Evolutionary conservation across 257 asterid genomes (phyloP).

Genomic region (Thymus mandschuricus): DNA sequence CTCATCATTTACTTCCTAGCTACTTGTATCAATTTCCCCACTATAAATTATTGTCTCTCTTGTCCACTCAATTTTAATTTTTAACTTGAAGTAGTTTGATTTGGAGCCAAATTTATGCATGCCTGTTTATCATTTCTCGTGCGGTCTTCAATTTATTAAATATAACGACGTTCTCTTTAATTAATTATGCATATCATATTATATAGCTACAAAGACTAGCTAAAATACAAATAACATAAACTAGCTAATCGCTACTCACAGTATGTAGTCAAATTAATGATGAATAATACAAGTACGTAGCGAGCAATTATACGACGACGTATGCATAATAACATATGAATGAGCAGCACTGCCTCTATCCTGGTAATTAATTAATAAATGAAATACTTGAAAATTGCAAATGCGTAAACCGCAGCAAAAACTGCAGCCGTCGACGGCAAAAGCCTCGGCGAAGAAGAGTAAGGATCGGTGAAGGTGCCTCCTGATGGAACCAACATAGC

Average conservation of each 20-base stretch:
- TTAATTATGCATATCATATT: neutral
- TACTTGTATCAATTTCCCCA: neutral
- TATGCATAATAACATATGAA: neutral
- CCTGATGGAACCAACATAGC: conserved; percentile 27
- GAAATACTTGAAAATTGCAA: conserved; percentile 31
- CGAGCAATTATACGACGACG: neutral
- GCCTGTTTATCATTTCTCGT: too few species aligned
- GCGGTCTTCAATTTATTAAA: too few species aligned
- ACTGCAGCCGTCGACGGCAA: conserved; percentile 39
- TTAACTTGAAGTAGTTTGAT: neutral
- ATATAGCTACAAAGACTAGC: neutral
- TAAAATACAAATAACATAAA: neutral
- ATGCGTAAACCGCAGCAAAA: conserved; percentile 6
- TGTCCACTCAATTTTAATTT: neutral
- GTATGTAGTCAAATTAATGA: neutral
- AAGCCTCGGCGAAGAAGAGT: conserved; percentile 37
- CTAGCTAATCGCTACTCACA: too few species aligned
- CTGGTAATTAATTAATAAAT: conserved; percentile 36
- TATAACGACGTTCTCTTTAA: neutral
- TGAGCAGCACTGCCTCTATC: conserved; percentile 65
- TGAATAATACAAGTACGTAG: neutral
- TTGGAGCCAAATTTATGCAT: neutral
- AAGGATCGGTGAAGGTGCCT: conserved; percentile 30
- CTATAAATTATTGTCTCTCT: neutral
- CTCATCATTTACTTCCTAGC: neutral